These are phyloP conservation scores for Paramecium biaurelia DNA, from an alignment of 73 alveolate genomes.

Conservation along the genomic window DNA sequence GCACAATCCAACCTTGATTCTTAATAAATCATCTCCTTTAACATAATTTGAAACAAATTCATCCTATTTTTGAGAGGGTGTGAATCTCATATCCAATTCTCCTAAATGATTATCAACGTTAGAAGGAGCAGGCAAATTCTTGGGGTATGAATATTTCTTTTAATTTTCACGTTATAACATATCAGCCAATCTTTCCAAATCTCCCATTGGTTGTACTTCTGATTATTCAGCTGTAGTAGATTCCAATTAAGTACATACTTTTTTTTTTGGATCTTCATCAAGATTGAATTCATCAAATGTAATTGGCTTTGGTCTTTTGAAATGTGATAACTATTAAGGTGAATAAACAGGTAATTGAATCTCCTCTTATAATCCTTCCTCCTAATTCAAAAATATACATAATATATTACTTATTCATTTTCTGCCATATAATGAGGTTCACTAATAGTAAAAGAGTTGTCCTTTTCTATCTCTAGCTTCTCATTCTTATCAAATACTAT, in stretches of 20 bases:
- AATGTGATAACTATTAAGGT: not conserved
- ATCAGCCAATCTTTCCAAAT: conserved; percentile 25
- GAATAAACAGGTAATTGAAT: not conserved
- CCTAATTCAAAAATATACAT: not conserved
- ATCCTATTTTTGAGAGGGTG: not conserved
- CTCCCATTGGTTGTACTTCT: not conserved
- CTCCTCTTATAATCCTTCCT: not conserved
- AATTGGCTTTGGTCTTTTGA: not conserved
- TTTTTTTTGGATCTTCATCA: conserved; percentile 16
- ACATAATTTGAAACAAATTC: not conserved
- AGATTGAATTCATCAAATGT: not conserved
- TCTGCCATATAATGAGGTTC: conserved; percentile 1
- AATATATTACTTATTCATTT: not conserved
- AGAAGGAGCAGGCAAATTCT: conserved; percentile 21
- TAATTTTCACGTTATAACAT: not conserved
- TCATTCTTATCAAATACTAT: not conserved
- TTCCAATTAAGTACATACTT: not conserved
- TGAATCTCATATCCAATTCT: not conserved
- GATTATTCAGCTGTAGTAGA: not conserved
- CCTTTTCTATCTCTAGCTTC: not conserved
- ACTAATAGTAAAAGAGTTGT: not conserved
- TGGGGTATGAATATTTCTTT: conserved; percentile 30
- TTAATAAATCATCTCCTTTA: not conserved
- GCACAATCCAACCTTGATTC: conserved; percentile 22
- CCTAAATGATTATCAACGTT: conserved; percentile 4